Conservation (phyloP, 345 rosid species). For the Capsella bursapastoris region DNA sequence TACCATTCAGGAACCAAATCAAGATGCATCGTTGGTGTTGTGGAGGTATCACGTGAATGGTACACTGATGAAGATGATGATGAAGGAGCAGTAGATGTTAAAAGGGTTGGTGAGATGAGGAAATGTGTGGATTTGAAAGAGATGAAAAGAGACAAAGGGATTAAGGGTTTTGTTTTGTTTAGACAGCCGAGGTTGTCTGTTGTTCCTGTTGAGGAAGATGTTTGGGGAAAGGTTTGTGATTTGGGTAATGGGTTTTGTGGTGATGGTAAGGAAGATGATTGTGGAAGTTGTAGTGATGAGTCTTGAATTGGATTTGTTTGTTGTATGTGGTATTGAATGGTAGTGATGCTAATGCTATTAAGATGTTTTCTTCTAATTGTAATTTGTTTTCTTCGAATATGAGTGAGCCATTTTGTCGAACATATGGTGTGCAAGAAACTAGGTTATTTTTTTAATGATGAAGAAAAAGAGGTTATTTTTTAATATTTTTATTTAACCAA, state of each 20-base stretch:
- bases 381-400: neutral
- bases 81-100: slow-evolving; percentile 78
- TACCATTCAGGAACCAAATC: slow-evolving; percentile 85
- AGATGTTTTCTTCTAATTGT: neutral
- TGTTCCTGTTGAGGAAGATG: slow-evolving; percentile 62
- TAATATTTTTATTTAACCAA: too few relatives aligned
- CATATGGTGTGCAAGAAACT: too few relatives aligned
- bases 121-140: slow-evolving; percentile 71
- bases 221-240: slow-evolving; percentile 72
- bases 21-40: slow-evolving; percentile 84
- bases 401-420: too few relatives aligned
- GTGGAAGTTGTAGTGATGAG: slow-evolving; percentile 20
- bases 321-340: neutral
- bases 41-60: slow-evolving; percentile 71
- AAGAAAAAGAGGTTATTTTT: too few relatives aligned
- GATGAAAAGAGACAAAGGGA: slow-evolving; percentile 65
- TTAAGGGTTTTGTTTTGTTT: slow-evolving; percentile 69
- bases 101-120: slow-evolving; percentile 81
- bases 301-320: slow-evolving; percentile 14
- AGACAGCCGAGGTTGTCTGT: slow-evolving; percentile 93
- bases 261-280: slow-evolving; percentile 54
- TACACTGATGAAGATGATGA: slow-evolving; percentile 47
- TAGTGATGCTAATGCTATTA: neutral
- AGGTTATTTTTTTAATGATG: too few relatives aligned
- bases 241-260: slow-evolving; percentile 87